These are phyloP conservation scores for Mrakia hoshinonis DNA, from an alignment of 768 basidiomycete genomes.

Conservation along the genomic window DNA sequence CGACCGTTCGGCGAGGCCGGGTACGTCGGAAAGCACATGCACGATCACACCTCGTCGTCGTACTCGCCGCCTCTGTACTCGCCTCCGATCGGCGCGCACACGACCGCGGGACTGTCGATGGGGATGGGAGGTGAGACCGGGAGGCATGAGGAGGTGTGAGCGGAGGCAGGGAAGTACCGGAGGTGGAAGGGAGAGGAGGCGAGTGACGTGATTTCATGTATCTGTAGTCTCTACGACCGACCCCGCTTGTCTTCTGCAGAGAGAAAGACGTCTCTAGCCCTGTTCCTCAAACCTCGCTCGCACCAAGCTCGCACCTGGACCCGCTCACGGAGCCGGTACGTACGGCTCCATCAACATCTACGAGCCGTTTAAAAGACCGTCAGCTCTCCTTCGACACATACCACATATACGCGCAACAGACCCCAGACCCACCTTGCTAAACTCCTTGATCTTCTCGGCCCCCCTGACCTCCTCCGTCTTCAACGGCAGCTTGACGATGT, in stretches of 20 bases:
- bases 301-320: neutral
- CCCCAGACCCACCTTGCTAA: slow-evolving; percentile 52
- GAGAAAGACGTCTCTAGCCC: no score
- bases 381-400: neutral
- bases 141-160: no score
- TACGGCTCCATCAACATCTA: slow-evolving; percentile 76
- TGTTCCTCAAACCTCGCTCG: slow-evolving; percentile 1
- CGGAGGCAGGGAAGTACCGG: neutral
- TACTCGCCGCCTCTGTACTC: no score
- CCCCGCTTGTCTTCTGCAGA: no score
- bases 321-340: slow-evolving; percentile 43
- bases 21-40: neutral
- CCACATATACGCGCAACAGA: neutral
- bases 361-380: neutral
- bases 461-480: slow-evolving; percentile 96
- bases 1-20: neutral
- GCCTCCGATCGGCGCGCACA: no score
- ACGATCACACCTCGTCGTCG: neutral
- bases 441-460: slow-evolving; percentile 82
- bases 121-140: no score
- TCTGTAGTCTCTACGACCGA: no score
- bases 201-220: neutral
- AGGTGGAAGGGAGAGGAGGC: neutral
- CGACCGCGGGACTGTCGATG: no score
- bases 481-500: slow-evolving; percentile 84